These are phyloP conservation scores for Mrakia hoshinonis DNA, from an alignment of 768 basidiomycete species.

Conservation along the genomic window DNA sequence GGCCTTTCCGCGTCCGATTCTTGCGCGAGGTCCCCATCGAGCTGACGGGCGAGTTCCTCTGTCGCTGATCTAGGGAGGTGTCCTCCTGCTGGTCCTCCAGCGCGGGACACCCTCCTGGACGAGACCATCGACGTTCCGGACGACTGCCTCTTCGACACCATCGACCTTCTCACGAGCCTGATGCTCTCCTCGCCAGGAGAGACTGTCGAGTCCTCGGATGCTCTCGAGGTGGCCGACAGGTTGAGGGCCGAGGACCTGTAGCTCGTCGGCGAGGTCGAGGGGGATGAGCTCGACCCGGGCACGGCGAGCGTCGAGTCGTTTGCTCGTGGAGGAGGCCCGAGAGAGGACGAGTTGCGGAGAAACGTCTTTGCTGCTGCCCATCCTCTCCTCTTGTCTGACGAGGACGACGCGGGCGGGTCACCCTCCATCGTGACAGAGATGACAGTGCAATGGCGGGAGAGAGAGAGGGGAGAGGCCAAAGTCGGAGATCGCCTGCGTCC, in stretches of 20 bases:
- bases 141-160: background rate
- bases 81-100: background rate
- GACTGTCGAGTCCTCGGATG: background rate
- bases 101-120: background rate
- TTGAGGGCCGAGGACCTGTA: background rate
- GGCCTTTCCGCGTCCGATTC: background rate
- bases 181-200: background rate
- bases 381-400: background rate
- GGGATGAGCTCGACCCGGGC: background rate
- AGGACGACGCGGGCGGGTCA: background rate
- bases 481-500: too few relatives aligned
- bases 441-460: too few relatives aligned
- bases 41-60: constrained; percentile 1
- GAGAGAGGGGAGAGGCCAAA: too few relatives aligned
- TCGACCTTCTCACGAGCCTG: background rate
- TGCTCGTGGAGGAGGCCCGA: background rate
- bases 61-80: background rate
- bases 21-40: background rate
- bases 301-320: background rate
- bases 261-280: background rate
- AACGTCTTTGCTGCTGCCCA: constrained; percentile 6
- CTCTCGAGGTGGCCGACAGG: background rate
- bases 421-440: too few relatives aligned
- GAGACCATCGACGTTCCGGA: background rate
- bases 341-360: background rate